Conservation (phyloP, 192 early-diverging fungal genomes). For the Cladochytrium replicatum region DNA sequence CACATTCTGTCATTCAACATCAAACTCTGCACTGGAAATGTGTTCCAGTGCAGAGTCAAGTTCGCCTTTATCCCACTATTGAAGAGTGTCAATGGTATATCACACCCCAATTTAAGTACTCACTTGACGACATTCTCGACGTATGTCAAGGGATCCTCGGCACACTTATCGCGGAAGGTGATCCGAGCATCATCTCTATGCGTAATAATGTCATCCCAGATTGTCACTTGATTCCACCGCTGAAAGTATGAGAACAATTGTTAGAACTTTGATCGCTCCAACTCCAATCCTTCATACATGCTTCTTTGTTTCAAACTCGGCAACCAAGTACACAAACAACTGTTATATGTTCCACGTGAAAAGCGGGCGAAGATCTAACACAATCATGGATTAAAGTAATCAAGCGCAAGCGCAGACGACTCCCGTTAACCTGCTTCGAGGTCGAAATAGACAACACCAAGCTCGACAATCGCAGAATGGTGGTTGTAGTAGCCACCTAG, state of each 20-base stretch:
- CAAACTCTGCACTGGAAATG: constrained; percentile 67
- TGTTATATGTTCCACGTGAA: constrained; percentile 92
- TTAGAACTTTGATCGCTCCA: not conserved
- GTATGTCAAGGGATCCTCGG: constrained; percentile 64
- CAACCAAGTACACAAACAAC: constrained; percentile 68
- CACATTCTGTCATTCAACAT: constrained; percentile 28
- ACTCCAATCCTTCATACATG: constrained; percentile 41
- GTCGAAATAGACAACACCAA: constrained; percentile 55
- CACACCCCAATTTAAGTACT: constrained; percentile 5
- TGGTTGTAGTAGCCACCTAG: constrained; percentile 25
- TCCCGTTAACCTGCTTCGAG: constrained; percentile 51
- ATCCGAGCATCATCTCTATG: constrained; percentile 55
- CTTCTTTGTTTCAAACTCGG: constrained; percentile 59
- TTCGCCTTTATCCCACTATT: constrained; percentile 54
- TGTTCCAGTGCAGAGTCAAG: constrained; percentile 69
- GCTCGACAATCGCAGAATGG: constrained; percentile 39
- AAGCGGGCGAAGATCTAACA: constrained; percentile 58
- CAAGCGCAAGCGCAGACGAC: not conserved
- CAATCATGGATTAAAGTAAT: not conserved
- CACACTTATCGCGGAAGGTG: constrained; percentile 38
- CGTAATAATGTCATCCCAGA: constrained; percentile 78
- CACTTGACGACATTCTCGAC: constrained; percentile 59
- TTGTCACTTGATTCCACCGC: constrained; percentile 61
- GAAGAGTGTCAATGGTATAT: not conserved
- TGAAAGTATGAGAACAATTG: constrained; percentile 3